phyloP scores from a whole-genome alignment of 768 basidiomycete species.

The Leucogyrophana mollusca region DNA sequence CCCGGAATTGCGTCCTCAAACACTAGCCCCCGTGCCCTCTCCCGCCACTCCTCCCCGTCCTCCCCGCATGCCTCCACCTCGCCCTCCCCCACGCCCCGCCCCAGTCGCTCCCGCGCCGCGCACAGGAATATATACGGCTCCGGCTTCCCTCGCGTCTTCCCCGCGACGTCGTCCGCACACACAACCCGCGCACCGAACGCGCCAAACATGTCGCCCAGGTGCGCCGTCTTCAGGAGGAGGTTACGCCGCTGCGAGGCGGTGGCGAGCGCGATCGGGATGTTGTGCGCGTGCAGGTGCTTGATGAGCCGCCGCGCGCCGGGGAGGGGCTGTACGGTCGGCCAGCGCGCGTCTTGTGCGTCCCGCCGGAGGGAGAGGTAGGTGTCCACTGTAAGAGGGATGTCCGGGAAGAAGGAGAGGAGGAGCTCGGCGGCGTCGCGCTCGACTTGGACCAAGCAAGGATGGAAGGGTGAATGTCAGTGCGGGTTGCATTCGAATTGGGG shows the following conservation, averaged over 20 bases:
- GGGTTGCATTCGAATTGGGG: not conserved
- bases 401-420: conserved; percentile 76
- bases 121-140: conserved; percentile 78
- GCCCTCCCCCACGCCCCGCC: conserved; percentile 54
- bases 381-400: conserved; percentile 61
- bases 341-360: conserved; percentile 56
- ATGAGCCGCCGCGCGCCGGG: conserved; percentile 72
- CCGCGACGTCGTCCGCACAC: conserved; percentile 68
- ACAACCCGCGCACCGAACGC: conserved; percentile 61
- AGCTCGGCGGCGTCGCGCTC: conserved; percentile 62
- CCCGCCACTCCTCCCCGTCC: conserved; percentile 36
- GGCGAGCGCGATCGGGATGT: conserved; percentile 78
- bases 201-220: conserved; percentile 57
- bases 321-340: conserved; percentile 70
- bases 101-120: conserved; percentile 62
- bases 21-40: conserved; percentile 66
- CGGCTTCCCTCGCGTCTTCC: conserved; percentile 69
- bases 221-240: conserved; percentile 63
- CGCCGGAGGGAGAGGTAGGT: conserved; percentile 59
- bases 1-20: conserved; percentile 84
- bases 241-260: conserved; percentile 71
- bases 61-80: conserved; percentile 27
- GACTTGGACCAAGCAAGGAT: conserved; percentile 37
- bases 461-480: not conserved
- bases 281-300: conserved; percentile 63